Conservation (phyloP, 2,329 filamentous ascomycete genomes). For the Microsporum ferrugineum region DNA sequence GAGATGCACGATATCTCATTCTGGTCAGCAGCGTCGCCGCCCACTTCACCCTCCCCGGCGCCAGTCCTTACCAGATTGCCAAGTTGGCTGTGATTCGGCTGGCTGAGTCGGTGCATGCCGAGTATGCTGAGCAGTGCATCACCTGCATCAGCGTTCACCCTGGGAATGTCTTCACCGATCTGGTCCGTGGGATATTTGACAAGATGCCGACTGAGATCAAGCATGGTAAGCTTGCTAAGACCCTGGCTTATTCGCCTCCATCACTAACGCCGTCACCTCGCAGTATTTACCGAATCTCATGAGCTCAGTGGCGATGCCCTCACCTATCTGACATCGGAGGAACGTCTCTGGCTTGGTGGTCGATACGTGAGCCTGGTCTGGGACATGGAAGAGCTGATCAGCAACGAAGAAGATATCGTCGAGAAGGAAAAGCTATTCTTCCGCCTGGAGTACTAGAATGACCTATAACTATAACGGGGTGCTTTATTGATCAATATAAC, state of each 20-base stretch:
- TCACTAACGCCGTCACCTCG: background rate
- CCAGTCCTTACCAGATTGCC: constrained; percentile 37
- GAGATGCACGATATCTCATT: constrained; percentile 34
- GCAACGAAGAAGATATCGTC: constrained; percentile 15
- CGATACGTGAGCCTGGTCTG: constrained; percentile 18
- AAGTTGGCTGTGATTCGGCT: constrained; percentile 43
- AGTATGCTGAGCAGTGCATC: constrained; percentile 36
- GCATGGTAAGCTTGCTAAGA: background rate
- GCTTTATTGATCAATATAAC: too few species aligned
- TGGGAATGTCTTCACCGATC: constrained; percentile 31
- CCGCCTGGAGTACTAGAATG: background rate
- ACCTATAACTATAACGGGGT: background rate
- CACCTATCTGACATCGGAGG: constrained; percentile 20
- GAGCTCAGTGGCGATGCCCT: constrained; percentile 36
- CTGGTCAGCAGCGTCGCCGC: constrained; percentile 37
- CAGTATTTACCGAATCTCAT: constrained; percentile 26
- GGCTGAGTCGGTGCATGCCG: constrained; percentile 39
- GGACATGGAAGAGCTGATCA: constrained; percentile 18
- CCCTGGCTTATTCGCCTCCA: background rate
- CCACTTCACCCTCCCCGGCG: constrained; percentile 26
- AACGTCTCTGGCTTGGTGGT: constrained; percentile 20
- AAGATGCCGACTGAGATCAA: constrained; percentile 7
- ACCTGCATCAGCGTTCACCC: constrained; percentile 34
- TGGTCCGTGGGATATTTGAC: constrained; percentile 24
- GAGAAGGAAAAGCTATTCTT: constrained; percentile 29